phyloP scores from a whole-genome alignment of 192 early-diverging fungal genomes.

The Neocallimastix lanati region DNA sequence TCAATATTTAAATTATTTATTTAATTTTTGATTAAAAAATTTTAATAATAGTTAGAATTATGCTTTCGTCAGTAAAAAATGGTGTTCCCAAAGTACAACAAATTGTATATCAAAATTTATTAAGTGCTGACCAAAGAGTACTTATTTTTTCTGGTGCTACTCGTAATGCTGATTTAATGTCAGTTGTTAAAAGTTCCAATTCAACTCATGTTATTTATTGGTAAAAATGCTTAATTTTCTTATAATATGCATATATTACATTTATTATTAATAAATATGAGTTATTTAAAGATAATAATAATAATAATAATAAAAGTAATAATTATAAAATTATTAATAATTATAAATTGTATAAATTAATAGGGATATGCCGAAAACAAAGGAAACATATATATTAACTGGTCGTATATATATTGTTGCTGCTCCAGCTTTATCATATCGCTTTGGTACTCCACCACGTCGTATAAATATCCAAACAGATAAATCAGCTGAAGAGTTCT shows the following conservation, averaged over 20 bases:
- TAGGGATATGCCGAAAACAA: conserved; percentile 51
- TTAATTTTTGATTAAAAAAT: too few species aligned
- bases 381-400: conserved; percentile 43
- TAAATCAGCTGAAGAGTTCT: conserved; percentile 30
- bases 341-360: too few species aligned
- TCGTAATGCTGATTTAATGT: conserved; percentile 48
- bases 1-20: too few species aligned
- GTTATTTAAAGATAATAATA: too few species aligned
- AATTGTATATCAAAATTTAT: conserved; percentile 43
- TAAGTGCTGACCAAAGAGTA: conserved; percentile 38
- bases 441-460: conserved; percentile 31
- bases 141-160: conserved; percentile 45
- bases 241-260: too few species aligned
- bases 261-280: too few species aligned
- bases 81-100: conserved; percentile 18
- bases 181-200: conserved; percentile 46
- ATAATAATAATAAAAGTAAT: too few species aligned
- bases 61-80: background rate
- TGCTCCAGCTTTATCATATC: conserved; percentile 45
- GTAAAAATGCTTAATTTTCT: too few species aligned
- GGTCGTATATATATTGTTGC: conserved; percentile 53
- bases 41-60: background rate
- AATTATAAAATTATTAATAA: too few species aligned
- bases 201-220: conserved; percentile 37
- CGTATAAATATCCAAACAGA: conserved; percentile 10